A percentile compares a stretch with the other conserved stretches of the same genome.
Evolutionary conservation across 495 filamentous ascomycete genomes (phyloP).

Genomic region (Penicillium cosmopolitanum): DNA sequence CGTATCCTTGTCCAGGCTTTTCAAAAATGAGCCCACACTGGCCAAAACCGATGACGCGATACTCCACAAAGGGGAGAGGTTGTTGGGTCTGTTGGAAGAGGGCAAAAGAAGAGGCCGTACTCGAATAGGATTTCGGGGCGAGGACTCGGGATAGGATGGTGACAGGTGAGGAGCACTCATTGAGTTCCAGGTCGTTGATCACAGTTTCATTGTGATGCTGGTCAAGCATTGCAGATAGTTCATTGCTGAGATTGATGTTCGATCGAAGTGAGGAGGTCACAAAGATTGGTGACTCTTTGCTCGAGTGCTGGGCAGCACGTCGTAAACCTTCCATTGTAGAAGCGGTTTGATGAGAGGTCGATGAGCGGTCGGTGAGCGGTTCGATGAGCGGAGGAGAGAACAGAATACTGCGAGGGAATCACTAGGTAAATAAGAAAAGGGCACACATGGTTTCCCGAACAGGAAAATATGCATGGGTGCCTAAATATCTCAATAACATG

Average conservation of each 20-base stretch:
- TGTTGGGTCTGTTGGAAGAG: conserved; percentile 6
- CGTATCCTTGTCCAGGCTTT: conserved; percentile 9
- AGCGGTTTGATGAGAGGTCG: too few relatives aligned
- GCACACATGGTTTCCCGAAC: too few relatives aligned
- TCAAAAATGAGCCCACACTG: conserved; percentile 18
- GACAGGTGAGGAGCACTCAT: not conserved
- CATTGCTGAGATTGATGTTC: conserved; percentile 2
- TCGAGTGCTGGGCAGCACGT: conserved; percentile 1
- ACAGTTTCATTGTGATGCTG: conserved; percentile 9
- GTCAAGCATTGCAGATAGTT: conserved; percentile 8
- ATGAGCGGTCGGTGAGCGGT: too few relatives aligned
- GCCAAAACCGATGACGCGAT: conserved; percentile 14
- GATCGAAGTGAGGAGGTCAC: conserved; percentile 5
- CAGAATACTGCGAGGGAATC: too few relatives aligned
- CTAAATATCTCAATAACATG: too few relatives aligned
- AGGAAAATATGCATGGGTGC: too few relatives aligned
- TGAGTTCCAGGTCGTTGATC: conserved; percentile 1
- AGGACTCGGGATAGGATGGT: conserved; percentile 12
- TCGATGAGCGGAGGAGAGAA: too few relatives aligned
- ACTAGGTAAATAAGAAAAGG: too few relatives aligned
- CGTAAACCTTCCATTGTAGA: not conserved
- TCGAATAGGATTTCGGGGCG: conserved; percentile 2
- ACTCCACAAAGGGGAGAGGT: not conserved
- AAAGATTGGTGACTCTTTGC: conserved; percentile 6
- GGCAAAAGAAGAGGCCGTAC: conserved; percentile 7